Evolutionary conservation across 768 basidiomycete species (phyloP).

Genomic region (Boletales sp.): DNA sequence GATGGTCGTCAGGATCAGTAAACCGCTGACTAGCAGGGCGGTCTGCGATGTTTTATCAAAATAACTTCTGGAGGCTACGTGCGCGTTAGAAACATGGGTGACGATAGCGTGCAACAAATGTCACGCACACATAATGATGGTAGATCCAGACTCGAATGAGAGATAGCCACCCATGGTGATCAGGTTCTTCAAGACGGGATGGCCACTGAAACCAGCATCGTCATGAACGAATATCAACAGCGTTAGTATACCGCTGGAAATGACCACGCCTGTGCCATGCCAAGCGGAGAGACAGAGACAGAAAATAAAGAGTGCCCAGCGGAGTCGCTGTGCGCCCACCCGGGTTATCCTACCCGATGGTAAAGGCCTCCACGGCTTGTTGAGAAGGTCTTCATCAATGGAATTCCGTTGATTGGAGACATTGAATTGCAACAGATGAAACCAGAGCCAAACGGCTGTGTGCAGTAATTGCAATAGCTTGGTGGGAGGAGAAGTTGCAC

Average conservation of each 20-base stretch:
- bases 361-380: conserved; percentile 42
- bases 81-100: too few relatives aligned
- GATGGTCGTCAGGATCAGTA: conserved; percentile 27
- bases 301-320: conserved; percentile 31
- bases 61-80: neutral
- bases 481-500: conserved; percentile 19
- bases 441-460: conserved; percentile 38
- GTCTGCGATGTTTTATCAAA: conserved; percentile 14
- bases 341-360: conserved; percentile 39
- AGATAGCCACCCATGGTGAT: neutral
- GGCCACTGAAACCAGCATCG: conserved; percentile 29
- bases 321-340: conserved; percentile 29
- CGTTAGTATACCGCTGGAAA: conserved; percentile 24
- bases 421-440: conserved; percentile 39
- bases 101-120: too few relatives aligned
- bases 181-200: neutral
- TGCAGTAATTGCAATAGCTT: conserved; percentile 14
- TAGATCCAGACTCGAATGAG: neutral
- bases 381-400: conserved; percentile 37
- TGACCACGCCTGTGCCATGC: conserved; percentile 27
- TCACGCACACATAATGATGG: neutral
- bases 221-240: conserved; percentile 27
- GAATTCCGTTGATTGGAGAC: conserved; percentile 39
- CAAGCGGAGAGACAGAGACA: conserved; percentile 30
- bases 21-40: conserved; percentile 6